These are phyloP conservation scores for Xylaria sp. DNA, from an alignment of 495 filamentous ascomycete genomes.

Conservation along the genomic window DNA sequence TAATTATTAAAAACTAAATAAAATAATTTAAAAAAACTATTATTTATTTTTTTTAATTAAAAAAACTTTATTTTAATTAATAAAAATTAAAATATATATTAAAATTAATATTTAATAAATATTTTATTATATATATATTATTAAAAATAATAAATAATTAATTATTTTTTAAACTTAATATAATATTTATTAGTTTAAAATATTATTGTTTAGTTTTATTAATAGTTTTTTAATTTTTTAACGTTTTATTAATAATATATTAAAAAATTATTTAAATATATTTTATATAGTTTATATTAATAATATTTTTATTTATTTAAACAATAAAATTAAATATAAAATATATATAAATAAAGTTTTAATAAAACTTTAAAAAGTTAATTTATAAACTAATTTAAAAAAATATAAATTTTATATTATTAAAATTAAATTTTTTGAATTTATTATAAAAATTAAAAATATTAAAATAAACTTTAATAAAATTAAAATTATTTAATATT, in stretches of 20 bases:
- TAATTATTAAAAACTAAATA: no score
- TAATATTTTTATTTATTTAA: conserved; percentile 16
- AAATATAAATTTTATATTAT: conserved; percentile 7
- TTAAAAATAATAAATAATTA: no score
- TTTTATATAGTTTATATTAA: conserved; percentile 12
- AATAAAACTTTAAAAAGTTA: neutral
- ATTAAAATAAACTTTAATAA: neutral
- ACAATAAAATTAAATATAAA: neutral
- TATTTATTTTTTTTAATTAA: no score
- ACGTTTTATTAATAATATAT: conserved; percentile 13
- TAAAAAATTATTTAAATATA: conserved; percentile 9
- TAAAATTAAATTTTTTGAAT: conserved; percentile 10
- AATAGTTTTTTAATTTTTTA: conserved; percentile 4
- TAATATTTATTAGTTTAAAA: no score
- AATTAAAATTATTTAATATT: neutral
- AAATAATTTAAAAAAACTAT: no score
- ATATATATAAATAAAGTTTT: neutral
- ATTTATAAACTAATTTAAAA: conserved; percentile 8
- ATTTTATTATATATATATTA: no score
- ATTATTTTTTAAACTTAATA: no score
- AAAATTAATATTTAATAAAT: no score
- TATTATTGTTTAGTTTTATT: neutral
- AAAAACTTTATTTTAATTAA: no score
- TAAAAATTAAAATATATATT: no score
- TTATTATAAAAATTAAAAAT: conserved; percentile 4